Conservation (phyloP, 2,329 filamentous ascomycete species). For the Simplicillium sp. region DNA sequence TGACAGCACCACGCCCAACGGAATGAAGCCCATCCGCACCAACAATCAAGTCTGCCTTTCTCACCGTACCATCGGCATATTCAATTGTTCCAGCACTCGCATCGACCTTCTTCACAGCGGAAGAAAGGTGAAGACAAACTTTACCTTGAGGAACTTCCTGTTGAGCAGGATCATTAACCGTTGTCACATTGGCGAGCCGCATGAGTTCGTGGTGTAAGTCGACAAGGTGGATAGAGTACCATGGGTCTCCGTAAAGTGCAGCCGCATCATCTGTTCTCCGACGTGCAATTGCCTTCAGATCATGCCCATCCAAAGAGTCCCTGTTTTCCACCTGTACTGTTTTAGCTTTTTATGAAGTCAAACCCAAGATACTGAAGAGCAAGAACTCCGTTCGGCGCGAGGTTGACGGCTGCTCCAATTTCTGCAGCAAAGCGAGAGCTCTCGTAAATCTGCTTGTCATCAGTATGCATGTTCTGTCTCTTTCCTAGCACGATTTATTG, state of each 20-base stretch:
- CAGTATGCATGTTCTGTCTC: not conserved
- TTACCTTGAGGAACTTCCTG: not conserved
- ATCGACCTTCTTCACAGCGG: not conserved
- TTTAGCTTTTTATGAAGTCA: conserved; percentile 2
- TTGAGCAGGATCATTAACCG: not conserved
- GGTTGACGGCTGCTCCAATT: conserved; percentile 4
- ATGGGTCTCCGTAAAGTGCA: not conserved
- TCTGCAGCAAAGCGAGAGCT: conserved; percentile 3
- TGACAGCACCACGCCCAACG: conserved; percentile 2
- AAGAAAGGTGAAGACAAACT: conserved; percentile 1
- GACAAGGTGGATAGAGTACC: conserved; percentile 5
- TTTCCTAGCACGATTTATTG: not conserved
- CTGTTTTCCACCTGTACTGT: conserved; percentile 1
- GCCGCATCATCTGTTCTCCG: not conserved
- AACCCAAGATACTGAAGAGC: conserved; percentile 3
- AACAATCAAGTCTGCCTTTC: conserved; percentile 3
- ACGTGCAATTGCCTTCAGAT: not conserved
- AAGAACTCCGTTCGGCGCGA: conserved; percentile 4
- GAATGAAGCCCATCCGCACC: conserved; percentile 6
- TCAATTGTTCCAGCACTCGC: conserved; percentile 1
- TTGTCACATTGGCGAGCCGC: conserved; percentile 1
- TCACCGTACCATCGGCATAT: conserved; percentile 2
- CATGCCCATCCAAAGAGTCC: conserved; percentile 1
- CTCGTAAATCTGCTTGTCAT: conserved; percentile 2
- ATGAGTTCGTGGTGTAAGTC: conserved; percentile 6